Base-by-base conservation (phyloP, 164 flowering plant genomes). In the Umbellularia californica region DNA sequence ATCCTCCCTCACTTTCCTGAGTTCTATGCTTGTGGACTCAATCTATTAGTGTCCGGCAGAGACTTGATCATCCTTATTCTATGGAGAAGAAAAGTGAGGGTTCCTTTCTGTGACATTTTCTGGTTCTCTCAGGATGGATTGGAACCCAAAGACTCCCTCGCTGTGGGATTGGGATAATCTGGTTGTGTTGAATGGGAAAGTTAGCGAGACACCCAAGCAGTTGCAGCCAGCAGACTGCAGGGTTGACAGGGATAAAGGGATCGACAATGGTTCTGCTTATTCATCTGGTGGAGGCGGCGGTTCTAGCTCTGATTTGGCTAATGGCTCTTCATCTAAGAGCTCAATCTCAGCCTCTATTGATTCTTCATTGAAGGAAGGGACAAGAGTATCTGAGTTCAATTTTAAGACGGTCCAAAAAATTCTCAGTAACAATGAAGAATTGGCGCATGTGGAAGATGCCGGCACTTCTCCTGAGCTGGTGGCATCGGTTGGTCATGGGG, bases 151-250 rank as follows among this genome's bases (percentile, higher is more conserved):
- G 77, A 68, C 84, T 60, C 82, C 85, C 35, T 33, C 79, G 30
- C 85, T 77, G 71, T 86, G 87, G 89, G 92, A 89, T 58, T 87
- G 89, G 90, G 87, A 87, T 35, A 86, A 84, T 73, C 70, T 79
- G 20, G 70, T 76, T 25, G 80, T 79, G 76, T 77, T 77, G 69
- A 79, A 77, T 81, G 79, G 83, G 47, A 83, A 78, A 68, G 60
- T 78, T 14, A 58, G 81, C 77, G 87, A 85, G 65, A 77, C 69
- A 58, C 73, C 84, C 7, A 81, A 77, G 79, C 78, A 80, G 76
- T 33, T 69, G 47, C 82, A 76, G 71, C 76, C 74, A 13, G 70
- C 79, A n/a, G 91, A 85, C 62, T 89, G 89, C 87, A 87, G 81
- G 58, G 50, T 76, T 60, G 88, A 79, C n/a, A 85, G 78, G 50